Base-by-base conservation (phyloP, 805 yeast species). In the Starmerella powellii region DNA sequence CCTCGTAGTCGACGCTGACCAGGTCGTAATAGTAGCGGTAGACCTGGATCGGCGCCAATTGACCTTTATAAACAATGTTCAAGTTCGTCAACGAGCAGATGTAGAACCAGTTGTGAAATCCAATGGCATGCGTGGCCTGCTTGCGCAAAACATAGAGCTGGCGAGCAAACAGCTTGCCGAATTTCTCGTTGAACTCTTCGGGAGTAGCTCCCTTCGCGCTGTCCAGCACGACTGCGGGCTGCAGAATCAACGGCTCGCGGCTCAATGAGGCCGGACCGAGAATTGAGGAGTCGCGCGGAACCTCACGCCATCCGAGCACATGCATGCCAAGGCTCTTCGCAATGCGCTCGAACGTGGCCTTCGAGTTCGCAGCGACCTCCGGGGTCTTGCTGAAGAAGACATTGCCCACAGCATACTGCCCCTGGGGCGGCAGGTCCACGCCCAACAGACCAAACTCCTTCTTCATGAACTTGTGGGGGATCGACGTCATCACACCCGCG, bases 51-150 rank as follows among this genome's bases (percentile, higher is more conserved):
- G 98, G 98, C 13, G 94, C 94, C 57, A 88, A 73, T 67, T 91
- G 98, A 55, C 98, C 98, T 67, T 88, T 88, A 72, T 88, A 88
- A 42, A 91, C 96, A 55, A 88, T 88, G 60, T 86, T 80, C 59
- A 76, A 79, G 64, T 80, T 80, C 42, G 91, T 79, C 47, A 88
- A 68, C 5, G 97, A 88, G 66, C 95, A 87, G 53, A 87, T 85
- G 70, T 88, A 88, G 66, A 88, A 88, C 96, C 97, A 88, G 63
- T 88, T 87, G 67, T 87, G 93, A 52, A 87, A 68, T 17, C 96
- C 96, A 56, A 88, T 87, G 41, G 87, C 73, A 61, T 81, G 93
- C 12, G 95, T 76, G 6, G 94, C 73, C 63, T 81, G 91, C 63
- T 88, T 88, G 63, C 97, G 74, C 52, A 88, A 68, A 37, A 88